Evolutionary conservation across 2,329 filamentous ascomycete species (phyloP), one percentile per base, ranked within the genome.

Genomic region (Chrysoporthe cubensis): DNA sequence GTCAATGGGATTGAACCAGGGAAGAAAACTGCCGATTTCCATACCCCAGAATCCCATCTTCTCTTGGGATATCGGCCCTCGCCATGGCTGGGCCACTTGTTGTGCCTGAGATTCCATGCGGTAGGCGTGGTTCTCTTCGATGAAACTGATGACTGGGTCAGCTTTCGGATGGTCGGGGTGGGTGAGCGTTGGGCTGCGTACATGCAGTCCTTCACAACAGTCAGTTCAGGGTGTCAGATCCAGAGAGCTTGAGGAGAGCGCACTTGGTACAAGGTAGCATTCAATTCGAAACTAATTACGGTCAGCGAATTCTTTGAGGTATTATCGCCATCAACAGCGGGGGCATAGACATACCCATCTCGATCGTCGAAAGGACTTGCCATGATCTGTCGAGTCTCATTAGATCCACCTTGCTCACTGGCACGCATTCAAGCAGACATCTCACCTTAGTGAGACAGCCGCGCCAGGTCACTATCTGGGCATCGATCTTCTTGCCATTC

Each of bases 381-480:
- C 89, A 98, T 89, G 72, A 99, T 93, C 93, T 97, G 71, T 26
- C 58, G 26, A 46, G 1, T 26, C 54, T 11, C 11, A 42, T 69
- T n/a, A 69, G 68, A 52, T 44, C n/a, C 37, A 46, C 14, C 40
- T 7, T 18, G 11, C 11, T n/a, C 34, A 44, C 13, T 37, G 9
- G 14, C 46, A 9, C 37, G 40, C 14, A 52, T 18, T 9, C 34
- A 52, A 4, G 26, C 16, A 32, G 50, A 8, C 34, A 42, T 42
- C 79, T 64, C 76, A 94, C 93, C 85, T 97, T 99, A 71, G 96
- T 98, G 90, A 99, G 94, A 93, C 98, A 97, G 48, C 96, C 96
- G 74, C 96, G 85, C 95, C 95, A 99, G 1, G 95, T 98, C 63
- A 98, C 85, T 58, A 98, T 78, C 73, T 97, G 89, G 2, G 91